Base-by-base conservation (phyloP, 2,329 filamentous ascomycete species). In the Pseudocercospora crystallina region DNA sequence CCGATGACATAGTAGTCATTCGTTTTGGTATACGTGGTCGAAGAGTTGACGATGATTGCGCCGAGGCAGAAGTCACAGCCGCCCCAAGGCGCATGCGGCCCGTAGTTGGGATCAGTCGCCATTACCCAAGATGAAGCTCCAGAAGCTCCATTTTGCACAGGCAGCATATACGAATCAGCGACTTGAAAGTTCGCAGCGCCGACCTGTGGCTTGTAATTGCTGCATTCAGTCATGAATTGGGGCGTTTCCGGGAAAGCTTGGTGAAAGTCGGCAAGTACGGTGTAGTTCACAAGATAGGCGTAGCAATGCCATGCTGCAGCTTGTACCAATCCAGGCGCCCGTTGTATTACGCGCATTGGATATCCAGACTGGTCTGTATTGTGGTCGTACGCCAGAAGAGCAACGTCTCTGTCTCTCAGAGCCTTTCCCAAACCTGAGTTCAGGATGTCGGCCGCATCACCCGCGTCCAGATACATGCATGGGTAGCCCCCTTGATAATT, bases 41-140 rank as follows among this genome's bases (percentile, higher is more conserved):
- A 61, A 8, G 66, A 91, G 73, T 95, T 89, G 67, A 94, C 79
- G 53, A 87, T 90, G 59, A 53, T 49, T 2, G 94, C 83, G 37
- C 89, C 89, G 1, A 69, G 70, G 62, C 75, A 78, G 8, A 64
- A 66, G 15, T 53, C 56, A 61, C 75, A 78, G 5, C 69, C 71
- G 30, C 69, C 68, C 33, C 71, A 71, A 8, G 67, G 60, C 17
- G 76, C 65, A 45, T 73, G 69, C 1, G 76, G 76, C 2, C 74
- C 75, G 52, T 71, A 72, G 10, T 66, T 63, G n/a, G 65, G 67
- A 62, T 74, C 71, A 5, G 72, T 74, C 1, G 71, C 75, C 33
- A 78, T 65, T 0, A 72, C 72, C 75, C 75, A 77, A 52, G 74
- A 72, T 26, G 74, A 64, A 39, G 70, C 64, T 13, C 74, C 75